Evolutionary conservation across 1,284 basidiomycete genomes (phyloP).

Genomic region (Ceratobasidium papillatum): DNA sequence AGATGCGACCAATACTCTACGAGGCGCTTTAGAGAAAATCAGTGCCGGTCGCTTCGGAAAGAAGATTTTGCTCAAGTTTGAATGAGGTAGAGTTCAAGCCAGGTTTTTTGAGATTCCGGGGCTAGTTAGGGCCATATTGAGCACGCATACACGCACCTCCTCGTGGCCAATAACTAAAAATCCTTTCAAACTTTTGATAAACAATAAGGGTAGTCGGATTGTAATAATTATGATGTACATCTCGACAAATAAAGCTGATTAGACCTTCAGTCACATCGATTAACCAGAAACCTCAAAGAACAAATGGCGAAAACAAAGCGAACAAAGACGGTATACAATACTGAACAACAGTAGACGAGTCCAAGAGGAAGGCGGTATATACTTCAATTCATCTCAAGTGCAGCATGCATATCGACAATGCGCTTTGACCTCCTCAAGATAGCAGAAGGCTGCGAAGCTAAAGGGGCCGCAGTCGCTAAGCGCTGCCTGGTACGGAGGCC

Average conservation of each 20-base stretch:
- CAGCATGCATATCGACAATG: not conserved
- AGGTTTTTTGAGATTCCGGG: not conserved
- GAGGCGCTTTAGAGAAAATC: slow-evolving; percentile 60
- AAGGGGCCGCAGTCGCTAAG: not conserved
- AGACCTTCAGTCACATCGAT: not conserved
- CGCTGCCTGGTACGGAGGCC: not conserved
- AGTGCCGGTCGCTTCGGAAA: slow-evolving; percentile 68
- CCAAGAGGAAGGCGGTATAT: not conserved
- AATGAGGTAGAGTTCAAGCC: slow-evolving; percentile 44
- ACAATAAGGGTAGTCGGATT: not conserved
- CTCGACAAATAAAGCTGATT: not conserved
- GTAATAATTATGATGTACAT: not conserved
- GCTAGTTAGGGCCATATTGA: too few species aligned
- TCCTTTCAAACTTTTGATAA: not conserved
- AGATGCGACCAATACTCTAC: slow-evolving; percentile 60
- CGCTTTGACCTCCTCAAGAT: slow-evolving; percentile 2
- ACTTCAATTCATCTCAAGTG: not conserved
- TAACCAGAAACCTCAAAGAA: not conserved
- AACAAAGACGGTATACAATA: not conserved
- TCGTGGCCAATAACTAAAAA: not conserved
- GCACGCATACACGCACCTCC: not conserved
- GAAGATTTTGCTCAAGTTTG: slow-evolving; percentile 73
- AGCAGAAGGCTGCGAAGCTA: not conserved
- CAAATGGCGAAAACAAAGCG: not conserved
- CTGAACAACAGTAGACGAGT: not conserved